Evolutionary conservation across 1,139 yeast genomes (phyloP), one percentile per base, ranked within the genome.

Genomic region (Meyerozyma guilliermondii): DNA sequence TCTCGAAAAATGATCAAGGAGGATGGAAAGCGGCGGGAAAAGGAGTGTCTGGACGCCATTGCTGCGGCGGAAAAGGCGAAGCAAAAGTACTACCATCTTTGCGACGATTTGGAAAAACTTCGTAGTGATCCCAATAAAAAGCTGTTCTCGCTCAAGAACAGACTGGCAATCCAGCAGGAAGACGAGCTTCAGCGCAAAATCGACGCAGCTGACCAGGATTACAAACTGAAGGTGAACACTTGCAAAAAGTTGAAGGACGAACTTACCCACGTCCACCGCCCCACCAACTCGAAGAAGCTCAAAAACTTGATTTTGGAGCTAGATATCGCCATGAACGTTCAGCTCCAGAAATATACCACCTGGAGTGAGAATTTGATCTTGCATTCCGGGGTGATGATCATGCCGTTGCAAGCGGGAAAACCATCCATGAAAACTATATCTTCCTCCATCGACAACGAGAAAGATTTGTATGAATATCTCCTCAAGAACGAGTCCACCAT

Each of bases 31-130:
- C 72, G 87, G 38, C 80, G 83, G 52, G 98, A 92, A 56, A 87
- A 85, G 57, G 94, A 84, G 45, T 89, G 91, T 38, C 59, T 72
- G 9, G 98, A 92, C 47, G 81, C 96, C 2, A 89, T 91, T 41
- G 68, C 73, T 42, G 76, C 80, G 35, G 96, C 96, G 1, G 96
- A 88, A 48, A 89, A 91, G 76, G 95, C 98, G 8, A 87, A 84
- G 60, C 69, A 75, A 41, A 87, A 85, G 59, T 91, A 91, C 60
- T 80, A 78, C 57, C 82, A 87, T 45, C 67, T 88, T 29, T 88
- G 96, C 58, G 87, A 83, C 43, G 98, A 92, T 54, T 77, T 88
- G 62, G 97, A 92, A 52, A 83, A 85, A 52, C 75, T 89, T 43
- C 80, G 84, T 54, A 76, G 85, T 0, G 98, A 91, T 57, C 96